Evolutionary conservation across 768 basidiomycete genomes (phyloP), one percentile per base, ranked within the genome.

Genomic region (Fibroporia radiculosa): DNA sequence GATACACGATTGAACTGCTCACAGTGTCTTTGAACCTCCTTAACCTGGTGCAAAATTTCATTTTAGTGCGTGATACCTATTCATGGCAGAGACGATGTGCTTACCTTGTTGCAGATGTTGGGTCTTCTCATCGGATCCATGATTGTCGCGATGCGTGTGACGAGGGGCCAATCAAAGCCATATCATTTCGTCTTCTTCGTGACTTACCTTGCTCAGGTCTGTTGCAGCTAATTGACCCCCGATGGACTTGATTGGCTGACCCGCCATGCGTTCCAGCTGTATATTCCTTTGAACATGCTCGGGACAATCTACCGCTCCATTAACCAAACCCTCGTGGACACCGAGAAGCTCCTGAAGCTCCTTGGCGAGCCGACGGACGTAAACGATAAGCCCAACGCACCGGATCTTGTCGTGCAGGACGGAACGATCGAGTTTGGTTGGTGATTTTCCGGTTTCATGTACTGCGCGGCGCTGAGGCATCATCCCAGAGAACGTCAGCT

Each of bases 401-500:
- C 77, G 12, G 80, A 89, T 39, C 73, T 96, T 20, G 66, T 82
- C 35, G 74, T 90, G 6, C 66, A 76, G 14, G 72, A 81, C 41
- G 83, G 92, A 3, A 80, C 84, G 59, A 85, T 97, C 57, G 90
- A 89, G 59, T 96, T 98, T 60, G 83, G 88, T 88, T 41, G 33
- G 77, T 66, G 29, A 4, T 39, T 28, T 6, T 41, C 10, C 8
- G 18, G 34, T n/a, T 24, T 16, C 20, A 6, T 25, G n/a, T 23
- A 23, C 13, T 12, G 48, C 49, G 49, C 6, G 45, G 10, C 25
- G 25, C 24, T 48, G 41, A 44, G 16, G 31, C 11, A 13, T 24
- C 22, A 3, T 45, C 26, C 4, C 48, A 89, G 85, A 90, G 22
- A 80, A 95, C 54, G 93, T 95, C 52, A 73, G 63, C 53, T 93